A percentile compares a stretch with the other conserved stretches of the same genome.
phyloP scores from a whole-genome alignment of 176 grass and related monocot species.

The Avena atlantica region DNA sequence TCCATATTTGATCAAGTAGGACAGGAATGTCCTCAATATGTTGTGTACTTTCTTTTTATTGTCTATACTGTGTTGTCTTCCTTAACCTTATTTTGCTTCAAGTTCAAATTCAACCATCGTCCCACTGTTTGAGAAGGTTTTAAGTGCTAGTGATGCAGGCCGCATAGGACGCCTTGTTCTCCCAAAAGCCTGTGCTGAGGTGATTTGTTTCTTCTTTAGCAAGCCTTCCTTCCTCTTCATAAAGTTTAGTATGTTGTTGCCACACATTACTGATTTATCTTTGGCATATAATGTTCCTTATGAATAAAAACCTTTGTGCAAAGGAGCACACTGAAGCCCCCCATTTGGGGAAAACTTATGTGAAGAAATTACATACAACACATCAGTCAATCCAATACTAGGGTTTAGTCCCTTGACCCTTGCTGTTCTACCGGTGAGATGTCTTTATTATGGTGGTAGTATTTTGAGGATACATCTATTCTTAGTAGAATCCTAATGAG shows the following conservation, averaged over 20 bases:
- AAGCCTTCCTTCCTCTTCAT: constrained; percentile 24
- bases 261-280: constrained; percentile 16
- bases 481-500: background rate
- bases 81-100: constrained; percentile 59
- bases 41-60: background rate
- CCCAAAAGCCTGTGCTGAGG: constrained; percentile 99
- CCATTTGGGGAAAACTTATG: constrained; percentile 9
- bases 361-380: background rate
- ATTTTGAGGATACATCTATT: constrained; percentile 31
- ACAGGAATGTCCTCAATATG: background rate
- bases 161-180: constrained; percentile 99
- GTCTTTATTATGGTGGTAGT: background rate
- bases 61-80: constrained; percentile 43
- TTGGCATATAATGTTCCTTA: constrained; percentile 10
- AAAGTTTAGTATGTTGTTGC: constrained; percentile 9
- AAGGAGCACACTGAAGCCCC: constrained; percentile 21
- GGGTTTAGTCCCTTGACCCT: background rate
- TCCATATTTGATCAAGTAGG: constrained; percentile 15
- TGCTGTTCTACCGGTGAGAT: background rate
- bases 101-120: constrained; percentile 98
- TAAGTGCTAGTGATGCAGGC: constrained; percentile 98
- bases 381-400: background rate
- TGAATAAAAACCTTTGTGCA: constrained; percentile 25
- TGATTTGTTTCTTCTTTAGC: constrained; percentile 46
- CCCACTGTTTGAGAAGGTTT: constrained; percentile 98